Evolutionary conservation across 176 grass and related monocot genomes (phyloP), one percentile per base, ranked within the genome.

Genomic region (Paspalum vaginatum): DNA sequence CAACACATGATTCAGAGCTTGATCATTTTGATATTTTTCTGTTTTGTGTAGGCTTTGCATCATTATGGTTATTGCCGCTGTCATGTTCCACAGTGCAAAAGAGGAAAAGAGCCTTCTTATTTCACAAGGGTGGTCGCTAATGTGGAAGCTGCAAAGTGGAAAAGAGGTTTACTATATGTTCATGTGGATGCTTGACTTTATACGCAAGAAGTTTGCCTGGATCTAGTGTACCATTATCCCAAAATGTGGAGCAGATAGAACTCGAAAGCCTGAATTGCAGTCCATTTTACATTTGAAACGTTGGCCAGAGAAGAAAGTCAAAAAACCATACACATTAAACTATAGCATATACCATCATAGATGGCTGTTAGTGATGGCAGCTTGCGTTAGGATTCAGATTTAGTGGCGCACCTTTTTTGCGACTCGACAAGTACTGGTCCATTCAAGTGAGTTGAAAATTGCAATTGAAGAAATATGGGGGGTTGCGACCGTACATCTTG

Each of bases 1-100:
- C 14, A 16, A 11, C 3, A 12, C 24, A 56, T 81, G 24, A 46
- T 71, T 72, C 74, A 63, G 55, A 26, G 68, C 41, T 42, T 71
- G 57, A 10, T 49, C 11, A 9, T 84, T 61, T 68, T 61, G 21
- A 44, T 52, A 73, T 75, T 77, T 72, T 81, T 24, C 22, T 21
- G 25, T 85, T 79, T 5, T 65, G 12, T 55, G 48, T 51, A 63
- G 47, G 58, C 45, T 25, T 59, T 25, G 21, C n/a, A 72, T 71
- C 32, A 39, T 52, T 32, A 32, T 66, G 45, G 38, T 74, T 52
- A 20, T 18, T 57, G 47, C 26, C 4, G 58, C 39, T 10, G 9
- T 65, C 37, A 45, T 12, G 0, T 44, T 77, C 13, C 8, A n/a
- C n/a, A n/a, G n/a, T n/a, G n/a, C n/a, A n/a, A n/a, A n/a, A n/a